Evolutionary conservation across 257 asterid genomes (phyloP).

Genomic region (Asclepias syriaca): DNA sequence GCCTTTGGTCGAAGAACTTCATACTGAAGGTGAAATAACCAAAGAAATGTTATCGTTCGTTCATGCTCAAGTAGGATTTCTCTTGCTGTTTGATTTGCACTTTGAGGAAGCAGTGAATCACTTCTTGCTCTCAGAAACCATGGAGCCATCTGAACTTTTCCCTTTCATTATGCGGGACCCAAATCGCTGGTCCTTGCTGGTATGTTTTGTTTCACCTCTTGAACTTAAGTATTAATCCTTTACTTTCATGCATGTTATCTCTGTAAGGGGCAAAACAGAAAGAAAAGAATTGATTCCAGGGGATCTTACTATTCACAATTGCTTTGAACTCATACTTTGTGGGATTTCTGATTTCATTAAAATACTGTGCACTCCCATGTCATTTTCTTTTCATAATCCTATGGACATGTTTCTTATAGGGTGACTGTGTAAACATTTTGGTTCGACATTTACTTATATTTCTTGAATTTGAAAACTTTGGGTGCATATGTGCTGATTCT

Average conservation of each 20-base stretch:
- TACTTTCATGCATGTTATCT: not conserved
- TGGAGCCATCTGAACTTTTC: slow-evolving; percentile 97
- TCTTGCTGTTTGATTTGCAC: slow-evolving; percentile 83
- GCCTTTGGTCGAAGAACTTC: slow-evolving; percentile 80
- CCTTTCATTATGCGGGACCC: slow-evolving; percentile 96
- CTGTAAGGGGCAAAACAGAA: not conserved
- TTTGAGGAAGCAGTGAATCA: slow-evolving; percentile 94
- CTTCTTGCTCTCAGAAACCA: slow-evolving; percentile 79
- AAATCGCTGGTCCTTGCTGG: slow-evolving; percentile 95
- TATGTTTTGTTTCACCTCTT: slow-evolving; percentile 26
- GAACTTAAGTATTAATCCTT: not conserved
- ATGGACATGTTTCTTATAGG: not conserved
- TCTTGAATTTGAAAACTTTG: not conserved
- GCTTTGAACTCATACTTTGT: not conserved
- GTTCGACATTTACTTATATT: not conserved
- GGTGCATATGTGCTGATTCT: not conserved
- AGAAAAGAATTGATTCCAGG: not conserved
- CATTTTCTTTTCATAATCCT: not conserved
- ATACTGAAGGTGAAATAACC: slow-evolving; percentile 76
- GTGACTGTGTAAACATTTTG: slow-evolving; percentile 2
- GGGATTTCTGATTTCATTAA: not conserved
- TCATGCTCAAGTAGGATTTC: slow-evolving; percentile 96
- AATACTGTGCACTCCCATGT: not conserved
- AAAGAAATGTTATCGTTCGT: slow-evolving; percentile 69
- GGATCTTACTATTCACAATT: not conserved